A percentile compares a stretch with the other conserved stretches of the same genome.
Conservation (phyloP, 1,284 basidiomycete genomes). For the Papiliotrema nemorosa region DNA sequence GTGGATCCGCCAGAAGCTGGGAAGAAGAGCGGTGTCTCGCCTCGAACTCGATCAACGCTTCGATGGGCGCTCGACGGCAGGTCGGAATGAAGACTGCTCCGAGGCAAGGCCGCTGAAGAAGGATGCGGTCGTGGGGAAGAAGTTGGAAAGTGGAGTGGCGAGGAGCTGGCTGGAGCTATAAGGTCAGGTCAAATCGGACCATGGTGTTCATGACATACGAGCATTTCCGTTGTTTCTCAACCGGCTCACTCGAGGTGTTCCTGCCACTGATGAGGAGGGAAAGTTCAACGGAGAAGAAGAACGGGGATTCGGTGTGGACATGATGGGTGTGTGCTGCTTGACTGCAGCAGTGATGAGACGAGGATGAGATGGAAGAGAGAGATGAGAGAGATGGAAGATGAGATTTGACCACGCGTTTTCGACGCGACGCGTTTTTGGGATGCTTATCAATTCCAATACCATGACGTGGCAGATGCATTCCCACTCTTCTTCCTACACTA, state of each 20-base stretch:
- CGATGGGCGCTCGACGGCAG: conserved; percentile 14
- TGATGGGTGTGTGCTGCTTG: conserved; percentile 3
- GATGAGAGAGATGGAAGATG: neutral
- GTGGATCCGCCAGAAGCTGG: conserved; percentile 52
- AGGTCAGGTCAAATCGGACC: neutral
- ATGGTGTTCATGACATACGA: conserved; percentile 7
- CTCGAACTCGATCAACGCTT: conserved; percentile 18
- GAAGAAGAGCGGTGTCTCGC: conserved; percentile 49
- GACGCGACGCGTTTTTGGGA: too few species aligned
- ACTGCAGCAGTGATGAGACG: too few species aligned
- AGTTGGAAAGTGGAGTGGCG: conserved; percentile 64
- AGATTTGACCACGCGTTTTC: neutral
- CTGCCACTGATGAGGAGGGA: conserved; percentile 36
- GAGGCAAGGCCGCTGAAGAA: conserved; percentile 33
- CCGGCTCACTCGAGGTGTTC: conserved; percentile 26
- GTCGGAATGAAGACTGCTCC: conserved; percentile 18
- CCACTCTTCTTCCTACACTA: too few species aligned
- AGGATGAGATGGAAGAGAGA: neutral
- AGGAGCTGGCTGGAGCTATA: conserved; percentile 56
- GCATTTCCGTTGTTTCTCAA: conserved; percentile 6
- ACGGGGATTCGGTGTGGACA: conserved; percentile 31
- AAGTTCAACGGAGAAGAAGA: conserved; percentile 43
- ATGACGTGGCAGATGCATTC: neutral
- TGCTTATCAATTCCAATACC: neutral
- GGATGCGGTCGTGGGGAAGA: conserved; percentile 61